Evolutionary conservation across 2,329 filamentous ascomycete species (phyloP).

Genomic region (Eurotiales sp.): DNA sequence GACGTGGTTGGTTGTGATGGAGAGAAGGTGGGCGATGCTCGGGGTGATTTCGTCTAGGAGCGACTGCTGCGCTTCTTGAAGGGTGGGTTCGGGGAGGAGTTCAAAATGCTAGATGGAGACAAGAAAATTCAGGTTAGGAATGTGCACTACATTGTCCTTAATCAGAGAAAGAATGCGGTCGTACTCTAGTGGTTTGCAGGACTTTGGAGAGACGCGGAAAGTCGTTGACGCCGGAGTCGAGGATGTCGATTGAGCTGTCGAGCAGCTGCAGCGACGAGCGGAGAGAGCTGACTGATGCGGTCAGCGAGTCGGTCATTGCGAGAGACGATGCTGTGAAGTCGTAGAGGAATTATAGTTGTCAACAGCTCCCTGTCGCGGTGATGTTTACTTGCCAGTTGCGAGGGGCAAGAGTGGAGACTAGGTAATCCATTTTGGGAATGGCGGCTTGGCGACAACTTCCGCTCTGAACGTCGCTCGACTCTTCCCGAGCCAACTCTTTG

Average conservation of each 20-base stretch:
- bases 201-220: slow-evolving; percentile 61
- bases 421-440: slow-evolving; percentile 14
- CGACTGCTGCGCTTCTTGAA: slow-evolving; percentile 76
- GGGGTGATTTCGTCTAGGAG: slow-evolving; percentile 88
- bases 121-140: no score
- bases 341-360: no score
- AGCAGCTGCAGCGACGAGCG: slow-evolving; percentile 59
- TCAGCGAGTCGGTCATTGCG: slow-evolving; percentile 47
- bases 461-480: slow-evolving; percentile 31
- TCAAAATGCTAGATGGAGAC: slow-evolving; percentile 70
- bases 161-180: no score
- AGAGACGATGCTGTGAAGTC: slow-evolving; percentile 12
- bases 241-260: slow-evolving; percentile 59
- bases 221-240: slow-evolving; percentile 61
- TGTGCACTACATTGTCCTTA: no score
- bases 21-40: slow-evolving; percentile 73
- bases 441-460: slow-evolving; percentile 23
- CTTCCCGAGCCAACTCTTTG: slow-evolving; percentile 27
- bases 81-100: slow-evolving; percentile 78
- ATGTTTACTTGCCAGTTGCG: slow-evolving; percentile 4
- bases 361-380: no score
- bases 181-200: slow-evolving; percentile 59
- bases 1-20: slow-evolving; percentile 76
- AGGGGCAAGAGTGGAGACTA: neutral
- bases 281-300: slow-evolving; percentile 58